A percentile compares a stretch with the other conserved stretches of the same genome.
Conservation (phyloP, 2,329 filamentous ascomycete species). For the Stagonosporopsis chrysanthemi region DNA sequence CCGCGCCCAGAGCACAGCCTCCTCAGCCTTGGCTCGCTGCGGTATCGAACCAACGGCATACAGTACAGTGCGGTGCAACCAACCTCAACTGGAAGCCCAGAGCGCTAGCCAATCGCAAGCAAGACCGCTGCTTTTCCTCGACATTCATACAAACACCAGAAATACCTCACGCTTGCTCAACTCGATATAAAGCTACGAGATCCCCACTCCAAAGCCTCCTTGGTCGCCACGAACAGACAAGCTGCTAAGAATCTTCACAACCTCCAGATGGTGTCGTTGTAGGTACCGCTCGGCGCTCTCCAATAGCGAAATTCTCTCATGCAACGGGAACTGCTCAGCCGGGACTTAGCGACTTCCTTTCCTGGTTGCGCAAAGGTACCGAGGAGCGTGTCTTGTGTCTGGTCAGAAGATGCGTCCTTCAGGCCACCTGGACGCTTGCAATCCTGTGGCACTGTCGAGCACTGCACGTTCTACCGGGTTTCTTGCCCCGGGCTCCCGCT, state of each 20-base stretch:
- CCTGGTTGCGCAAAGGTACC: conserved; percentile 6
- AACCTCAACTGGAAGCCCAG: conserved; percentile 8
- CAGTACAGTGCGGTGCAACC: conserved; percentile 8
- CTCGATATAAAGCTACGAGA: conserved; percentile 6
- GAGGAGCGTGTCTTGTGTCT: background rate
- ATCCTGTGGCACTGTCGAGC: conserved; percentile 2
- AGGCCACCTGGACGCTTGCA: conserved; percentile 3
- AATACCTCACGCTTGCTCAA: conserved; percentile 8
- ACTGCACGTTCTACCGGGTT: background rate
- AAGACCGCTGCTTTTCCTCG: conserved; percentile 14
- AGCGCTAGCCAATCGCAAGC: conserved; percentile 11
- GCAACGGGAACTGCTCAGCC: conserved; percentile 4
- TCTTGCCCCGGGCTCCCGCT: background rate
- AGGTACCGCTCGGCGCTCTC: conserved; percentile 6
- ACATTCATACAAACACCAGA: background rate
- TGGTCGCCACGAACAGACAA: background rate
- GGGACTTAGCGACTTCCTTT: conserved; percentile 16
- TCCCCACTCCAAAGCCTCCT: conserved; percentile 16
- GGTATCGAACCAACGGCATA: background rate
- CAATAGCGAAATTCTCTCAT: conserved; percentile 18
- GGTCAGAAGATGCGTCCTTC: conserved; percentile 17
- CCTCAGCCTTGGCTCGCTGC: conserved; percentile 8
- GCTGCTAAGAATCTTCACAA: background rate
- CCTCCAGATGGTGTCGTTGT: conserved; percentile 3
- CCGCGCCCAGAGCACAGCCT: conserved; percentile 18